Evolutionary conservation across 305 asterid species (phyloP).

Genomic region (Euphrasia arctica): DNA sequence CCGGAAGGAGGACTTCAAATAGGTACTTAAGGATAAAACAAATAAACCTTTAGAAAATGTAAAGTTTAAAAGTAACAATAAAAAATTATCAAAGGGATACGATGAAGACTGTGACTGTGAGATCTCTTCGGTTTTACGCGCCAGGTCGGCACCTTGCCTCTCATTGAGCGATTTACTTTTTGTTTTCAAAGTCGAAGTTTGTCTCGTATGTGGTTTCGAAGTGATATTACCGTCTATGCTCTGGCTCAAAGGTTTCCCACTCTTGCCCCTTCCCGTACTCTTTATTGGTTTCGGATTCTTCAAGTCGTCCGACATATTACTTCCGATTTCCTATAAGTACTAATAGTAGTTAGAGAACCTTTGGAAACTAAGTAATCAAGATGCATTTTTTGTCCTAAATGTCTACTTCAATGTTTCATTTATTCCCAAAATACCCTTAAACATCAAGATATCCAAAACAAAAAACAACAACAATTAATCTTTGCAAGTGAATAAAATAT

Average conservation of each 20-base stretch:
- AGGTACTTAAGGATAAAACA: constrained; percentile 46
- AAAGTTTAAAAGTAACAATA: constrained; percentile 1
- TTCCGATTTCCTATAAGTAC: constrained; percentile 44
- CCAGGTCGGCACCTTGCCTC: constrained; percentile 37
- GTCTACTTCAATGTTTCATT: too few relatives aligned
- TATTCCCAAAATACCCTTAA: too few relatives aligned
- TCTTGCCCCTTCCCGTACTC: constrained; percentile 40
- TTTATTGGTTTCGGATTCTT: constrained; percentile 42
- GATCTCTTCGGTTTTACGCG: constrained; percentile 48
- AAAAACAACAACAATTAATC: constrained; percentile 5
- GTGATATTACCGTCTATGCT: constrained; percentile 45
- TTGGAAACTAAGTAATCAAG: neutral
- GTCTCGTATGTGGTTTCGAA: constrained; percentile 39
- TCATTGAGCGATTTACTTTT: constrained; percentile 45
- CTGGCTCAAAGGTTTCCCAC: constrained; percentile 44
- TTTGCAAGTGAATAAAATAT: constrained; percentile 13
- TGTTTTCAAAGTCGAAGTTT: constrained; percentile 30
- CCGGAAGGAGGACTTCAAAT: constrained; percentile 59
- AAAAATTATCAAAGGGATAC: constrained; percentile 56
- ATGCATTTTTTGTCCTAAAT: too few relatives aligned
- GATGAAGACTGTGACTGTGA: constrained; percentile 40
- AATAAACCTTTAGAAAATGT: constrained; percentile 4
- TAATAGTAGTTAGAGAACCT: neutral
- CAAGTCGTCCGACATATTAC: constrained; percentile 30
- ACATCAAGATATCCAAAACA: too few relatives aligned